phyloP scores from a whole-genome alignment of 164 flowering plant species.

The Piper betle region DNA sequence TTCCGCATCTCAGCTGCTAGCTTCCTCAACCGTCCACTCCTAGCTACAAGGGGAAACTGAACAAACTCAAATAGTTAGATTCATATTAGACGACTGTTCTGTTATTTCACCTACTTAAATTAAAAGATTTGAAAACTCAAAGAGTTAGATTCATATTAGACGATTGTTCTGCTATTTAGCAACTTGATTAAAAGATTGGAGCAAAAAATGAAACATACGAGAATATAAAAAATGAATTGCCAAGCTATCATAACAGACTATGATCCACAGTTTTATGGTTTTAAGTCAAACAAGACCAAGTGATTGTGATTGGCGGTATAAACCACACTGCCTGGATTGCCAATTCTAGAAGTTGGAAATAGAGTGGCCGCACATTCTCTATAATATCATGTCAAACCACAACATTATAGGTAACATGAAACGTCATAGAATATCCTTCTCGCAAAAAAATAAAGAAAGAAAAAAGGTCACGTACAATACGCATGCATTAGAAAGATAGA shows the following conservation, averaged over 20 bases:
- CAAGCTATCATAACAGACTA: too few species aligned
- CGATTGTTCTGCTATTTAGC: too few species aligned
- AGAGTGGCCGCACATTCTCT: not conserved
- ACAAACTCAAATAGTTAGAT: slow-evolving; percentile 2
- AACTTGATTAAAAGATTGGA: too few species aligned
- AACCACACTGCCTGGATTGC: not conserved
- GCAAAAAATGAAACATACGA: too few species aligned
- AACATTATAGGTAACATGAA: not conserved
- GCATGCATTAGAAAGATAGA: not conserved
- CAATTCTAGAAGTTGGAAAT: not conserved
- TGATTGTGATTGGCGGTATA: not conserved
- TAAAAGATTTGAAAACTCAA: not conserved
- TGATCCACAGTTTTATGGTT: not conserved
- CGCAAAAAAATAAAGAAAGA: too few species aligned
- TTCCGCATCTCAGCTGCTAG: slow-evolving; percentile 58
- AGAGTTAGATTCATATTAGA: not conserved
- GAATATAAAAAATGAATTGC: too few species aligned
- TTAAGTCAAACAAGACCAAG: not conserved
- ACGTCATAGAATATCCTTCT: not conserved
- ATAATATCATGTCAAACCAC: too few species aligned
- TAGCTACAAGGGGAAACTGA: slow-evolving; percentile 88
- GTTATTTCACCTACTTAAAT: too few species aligned
- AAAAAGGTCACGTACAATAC: not conserved
- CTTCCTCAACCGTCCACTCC: slow-evolving; percentile 68
- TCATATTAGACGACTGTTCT: not conserved